These are phyloP conservation scores for Beauveria caledonica DNA, from an alignment of 2,329 filamentous ascomycete genomes.

Conservation along the genomic window DNA sequence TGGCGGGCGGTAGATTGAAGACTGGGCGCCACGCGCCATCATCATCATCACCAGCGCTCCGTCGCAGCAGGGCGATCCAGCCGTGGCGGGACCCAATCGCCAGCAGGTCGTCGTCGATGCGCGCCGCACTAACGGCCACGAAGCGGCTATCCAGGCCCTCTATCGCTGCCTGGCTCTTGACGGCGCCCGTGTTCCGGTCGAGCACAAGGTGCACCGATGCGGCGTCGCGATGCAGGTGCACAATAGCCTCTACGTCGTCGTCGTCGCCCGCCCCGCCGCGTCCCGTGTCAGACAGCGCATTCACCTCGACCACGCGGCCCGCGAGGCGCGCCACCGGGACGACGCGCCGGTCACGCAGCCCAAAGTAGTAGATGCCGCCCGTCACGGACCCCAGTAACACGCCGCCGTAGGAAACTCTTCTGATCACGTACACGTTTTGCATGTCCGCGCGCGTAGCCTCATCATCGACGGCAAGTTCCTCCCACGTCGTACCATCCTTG, in stretches of 20 bases:
- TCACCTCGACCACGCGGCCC: constrained; percentile 45
- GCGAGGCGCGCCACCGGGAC: constrained; percentile 30
- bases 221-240: constrained; percentile 38
- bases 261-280: not conserved
- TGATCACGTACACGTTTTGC: constrained; percentile 39
- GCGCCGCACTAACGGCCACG: constrained; percentile 38
- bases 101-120: constrained; percentile 30
- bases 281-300: constrained; percentile 25
- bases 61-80: constrained; percentile 30
- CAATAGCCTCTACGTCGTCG: constrained; percentile 27
- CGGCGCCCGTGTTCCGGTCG: constrained; percentile 21
- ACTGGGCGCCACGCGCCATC: constrained; percentile 21
- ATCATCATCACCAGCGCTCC: constrained; percentile 12
- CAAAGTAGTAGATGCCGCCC: constrained; percentile 40
- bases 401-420: constrained; percentile 27
- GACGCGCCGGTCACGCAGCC: constrained; percentile 20
- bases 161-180: constrained; percentile 24
- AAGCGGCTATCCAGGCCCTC: constrained; percentile 39
- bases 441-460: constrained; percentile 30
- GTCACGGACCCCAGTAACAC: constrained; percentile 41
- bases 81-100: constrained; percentile 49
- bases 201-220: constrained; percentile 36
- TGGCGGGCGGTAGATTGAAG: constrained; percentile 31
- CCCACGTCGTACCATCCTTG: constrained; percentile 30
- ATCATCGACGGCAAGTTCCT: constrained; percentile 27